Conservation (phyloP, 805 yeast genomes). For the Spathaspora arborariae region DNA sequence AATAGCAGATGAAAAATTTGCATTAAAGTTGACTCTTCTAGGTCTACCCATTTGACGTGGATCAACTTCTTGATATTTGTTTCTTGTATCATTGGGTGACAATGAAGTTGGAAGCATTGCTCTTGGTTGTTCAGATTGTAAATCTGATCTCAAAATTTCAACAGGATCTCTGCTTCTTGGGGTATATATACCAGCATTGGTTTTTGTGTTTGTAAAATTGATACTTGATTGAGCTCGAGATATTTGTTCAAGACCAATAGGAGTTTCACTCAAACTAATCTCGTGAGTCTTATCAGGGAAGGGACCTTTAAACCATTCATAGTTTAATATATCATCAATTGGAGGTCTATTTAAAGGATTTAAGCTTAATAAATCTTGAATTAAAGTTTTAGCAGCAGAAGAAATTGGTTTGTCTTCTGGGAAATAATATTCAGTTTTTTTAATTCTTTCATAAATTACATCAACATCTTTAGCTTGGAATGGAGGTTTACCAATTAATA, state of each 20-base stretch:
- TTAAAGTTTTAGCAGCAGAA: constrained; percentile 67
- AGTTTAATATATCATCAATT: constrained; percentile 70
- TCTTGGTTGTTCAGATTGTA: constrained; percentile 64
- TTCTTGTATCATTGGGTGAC: constrained; percentile 89
- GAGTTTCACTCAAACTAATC: constrained; percentile 59
- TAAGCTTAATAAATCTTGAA: constrained; percentile 67
- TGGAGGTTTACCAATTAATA: constrained; percentile 93
- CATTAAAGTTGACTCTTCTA: constrained; percentile 37
- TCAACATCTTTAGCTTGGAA: constrained; percentile 95
- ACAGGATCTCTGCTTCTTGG: constrained; percentile 58
- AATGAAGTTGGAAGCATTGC: constrained; percentile 80
- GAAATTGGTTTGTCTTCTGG: constrained; percentile 71
- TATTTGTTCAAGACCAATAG: constrained; percentile 51
- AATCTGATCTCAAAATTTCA: constrained; percentile 63
- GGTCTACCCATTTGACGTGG: constrained; percentile 31
- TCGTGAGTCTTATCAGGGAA: constrained; percentile 72
- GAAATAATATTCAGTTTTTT: constrained; percentile 72
- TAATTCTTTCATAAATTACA: constrained; percentile 87
- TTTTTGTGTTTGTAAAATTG: constrained; percentile 66
- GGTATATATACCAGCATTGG: constrained; percentile 57
- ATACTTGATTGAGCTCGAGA: constrained; percentile 58
- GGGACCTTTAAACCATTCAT: constrained; percentile 83
- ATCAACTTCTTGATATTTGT: constrained; percentile 74
- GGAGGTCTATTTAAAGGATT: constrained; percentile 82
- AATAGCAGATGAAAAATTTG: constrained; percentile 36